Evolutionary conservation across 148 eudicot genomes (phyloP).

Genomic region (Chenopodium album): DNA sequence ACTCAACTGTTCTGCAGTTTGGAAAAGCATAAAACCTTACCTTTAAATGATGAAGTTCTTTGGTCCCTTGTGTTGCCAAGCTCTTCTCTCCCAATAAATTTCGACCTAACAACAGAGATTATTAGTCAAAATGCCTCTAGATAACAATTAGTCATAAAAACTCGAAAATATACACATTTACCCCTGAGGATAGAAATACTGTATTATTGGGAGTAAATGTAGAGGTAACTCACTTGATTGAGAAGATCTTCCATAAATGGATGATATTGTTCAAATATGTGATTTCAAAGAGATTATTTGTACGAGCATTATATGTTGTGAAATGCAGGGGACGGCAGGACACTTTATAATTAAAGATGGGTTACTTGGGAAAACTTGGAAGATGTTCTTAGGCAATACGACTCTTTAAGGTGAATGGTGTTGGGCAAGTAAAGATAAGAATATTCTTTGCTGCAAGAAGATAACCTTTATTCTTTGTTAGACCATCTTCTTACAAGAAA

Average conservation of each 20-base stretch:
- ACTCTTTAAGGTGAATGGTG: conserved; percentile 9
- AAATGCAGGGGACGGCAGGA: conserved; percentile 1
- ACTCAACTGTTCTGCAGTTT: too few species aligned
- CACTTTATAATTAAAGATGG: conserved; percentile 6
- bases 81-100: conserved; percentile 7
- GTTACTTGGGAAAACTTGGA: neutral
- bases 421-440: conserved; percentile 33
- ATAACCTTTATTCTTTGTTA: conserved; percentile 9
- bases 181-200: conserved; percentile 6
- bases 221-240: conserved; percentile 31
- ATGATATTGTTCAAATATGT: conserved; percentile 5
- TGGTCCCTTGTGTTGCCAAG: too few species aligned
- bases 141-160: neutral
- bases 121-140: neutral
- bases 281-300: neutral
- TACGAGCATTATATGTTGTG: conserved; percentile 11
- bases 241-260: conserved; percentile 33
- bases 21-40: too few species aligned
- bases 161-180: conserved; percentile 5
- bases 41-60: too few species aligned
- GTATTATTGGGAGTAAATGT: conserved; percentile 15
- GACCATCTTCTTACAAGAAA: conserved; percentile 22
- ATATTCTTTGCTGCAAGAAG: conserved; percentile 36
- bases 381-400: too few species aligned
- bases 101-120: conserved; percentile 15